Evolutionary conservation across 192 early-diverging fungal genomes (phyloP), one percentile per base, ranked within the genome.

Genomic region (Backusella liffmaniae): DNA sequence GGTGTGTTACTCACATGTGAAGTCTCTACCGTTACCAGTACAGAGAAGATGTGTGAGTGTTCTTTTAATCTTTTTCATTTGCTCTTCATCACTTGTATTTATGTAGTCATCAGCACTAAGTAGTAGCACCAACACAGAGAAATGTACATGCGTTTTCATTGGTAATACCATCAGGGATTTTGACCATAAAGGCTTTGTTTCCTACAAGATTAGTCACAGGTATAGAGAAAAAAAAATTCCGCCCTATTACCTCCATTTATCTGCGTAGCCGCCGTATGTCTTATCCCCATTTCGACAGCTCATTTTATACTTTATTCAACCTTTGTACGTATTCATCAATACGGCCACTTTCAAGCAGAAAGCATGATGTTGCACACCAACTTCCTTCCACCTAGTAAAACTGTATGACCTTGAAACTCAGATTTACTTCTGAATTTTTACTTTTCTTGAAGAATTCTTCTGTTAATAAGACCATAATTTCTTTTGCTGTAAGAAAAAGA

Each of bases 41-140:
- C 70, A 70, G 5, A 82, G 36, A 42, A 83, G 73, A 36, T 76
- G 81, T 16, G 74, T 79, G 15, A 83, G 76, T 0, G 62, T 36
- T 23, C 62, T 18, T 13, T 56, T 53, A 36, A 74, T 39, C 3
- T n/a, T n/a, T 34, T 69, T 51, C 46, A 79, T 62, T 10, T 66
- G 72, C 13, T 79, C 51, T 21, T 67, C 59, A 66, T 74, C 66
- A 7, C 29, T 46, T 36, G 70, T 70, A 26, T 79, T 72, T 10
- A 77, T 30, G n/a, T 74, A 79, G 26, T 79, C 75, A 49, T 72
- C 26, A 44, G 89, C 89, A 18, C 92, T 90, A 8, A 93, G 89
- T 86, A 29, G 95, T 93, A 68, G 87, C 67, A 30, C 76, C 95
- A 42, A 92, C 94, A 80, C 94, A 96, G 71, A 96, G 73, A 23